phyloP scores from a whole-genome alignment of 2,329 filamentous ascomycete species.

The Colletotrichum destructivum region DNA sequence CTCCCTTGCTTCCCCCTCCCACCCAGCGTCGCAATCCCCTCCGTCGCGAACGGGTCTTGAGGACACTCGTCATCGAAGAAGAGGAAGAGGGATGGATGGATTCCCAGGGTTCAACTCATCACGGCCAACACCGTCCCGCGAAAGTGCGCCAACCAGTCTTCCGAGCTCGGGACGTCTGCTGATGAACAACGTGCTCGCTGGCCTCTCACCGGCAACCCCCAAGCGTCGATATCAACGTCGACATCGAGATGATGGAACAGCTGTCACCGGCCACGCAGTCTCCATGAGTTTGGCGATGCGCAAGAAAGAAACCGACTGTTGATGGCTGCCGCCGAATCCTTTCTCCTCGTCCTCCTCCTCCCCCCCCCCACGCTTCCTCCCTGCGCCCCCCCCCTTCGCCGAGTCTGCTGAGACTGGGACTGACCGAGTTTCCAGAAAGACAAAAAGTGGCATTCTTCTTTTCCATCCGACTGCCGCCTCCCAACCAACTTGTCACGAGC shows the following conservation, averaged over 20 bases:
- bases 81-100: not conserved
- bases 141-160: not conserved
- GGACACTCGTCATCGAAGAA: slow-evolving; percentile 20
- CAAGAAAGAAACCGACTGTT: not conserved
- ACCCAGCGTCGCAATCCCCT: slow-evolving; percentile 26
- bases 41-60: slow-evolving; percentile 4
- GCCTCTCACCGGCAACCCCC: not conserved
- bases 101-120: not conserved
- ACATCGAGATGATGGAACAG: slow-evolving; percentile 35
- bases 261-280: slow-evolving; percentile 13
- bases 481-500: slow-evolving; percentile 26
- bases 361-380: slow-evolving; percentile 27
- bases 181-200: not conserved
- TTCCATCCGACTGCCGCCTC: not conserved
- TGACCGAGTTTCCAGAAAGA: slow-evolving; percentile 13
- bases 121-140: not conserved
- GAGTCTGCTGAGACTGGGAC: slow-evolving; percentile 25
- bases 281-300: not conserved
- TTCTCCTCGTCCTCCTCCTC: too few relatives aligned
- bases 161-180: slow-evolving; percentile 7
- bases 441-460: not conserved
- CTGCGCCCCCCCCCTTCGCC: slow-evolving; percentile 11
- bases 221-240: slow-evolving; percentile 5
- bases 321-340: not conserved
- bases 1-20: slow-evolving; percentile 20